Conservation (phyloP, 805 yeast species). For the Tetrapisispora fleetii region DNA sequence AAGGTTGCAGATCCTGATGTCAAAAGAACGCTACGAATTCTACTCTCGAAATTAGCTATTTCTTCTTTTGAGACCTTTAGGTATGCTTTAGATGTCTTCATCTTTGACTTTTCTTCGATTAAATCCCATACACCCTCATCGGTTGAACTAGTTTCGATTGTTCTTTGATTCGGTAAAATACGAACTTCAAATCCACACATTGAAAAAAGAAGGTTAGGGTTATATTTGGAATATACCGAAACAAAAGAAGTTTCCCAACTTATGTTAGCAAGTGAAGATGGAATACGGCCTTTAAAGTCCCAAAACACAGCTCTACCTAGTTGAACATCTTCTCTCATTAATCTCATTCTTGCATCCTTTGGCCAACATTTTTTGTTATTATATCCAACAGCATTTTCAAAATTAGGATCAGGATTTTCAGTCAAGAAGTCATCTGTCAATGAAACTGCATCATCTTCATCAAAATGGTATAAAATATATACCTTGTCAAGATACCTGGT, state of each 20-base stretch:
- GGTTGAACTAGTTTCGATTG: slow-evolving; percentile 41
- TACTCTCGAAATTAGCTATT: slow-evolving; percentile 67
- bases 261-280: slow-evolving; percentile 59
- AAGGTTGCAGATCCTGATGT: slow-evolving; percentile 93
- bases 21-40: slow-evolving; percentile 85
- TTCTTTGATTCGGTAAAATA: slow-evolving; percentile 64
- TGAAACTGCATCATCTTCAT: slow-evolving; percentile 62
- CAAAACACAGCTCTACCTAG: slow-evolving; percentile 87
- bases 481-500: slow-evolving; percentile 76
- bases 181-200: slow-evolving; percentile 96
- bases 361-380: slow-evolving; percentile 94
- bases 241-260: slow-evolving; percentile 76
- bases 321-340: slow-evolving; percentile 84
- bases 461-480: slow-evolving; percentile 68
- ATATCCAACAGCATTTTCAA: slow-evolving; percentile 76
- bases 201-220: slow-evolving; percentile 77
- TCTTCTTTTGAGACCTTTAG: slow-evolving; percentile 76
- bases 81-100: slow-evolving; percentile 80
- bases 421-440: slow-evolving; percentile 64
- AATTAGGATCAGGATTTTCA: slow-evolving; percentile 89
- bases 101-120: slow-evolving; percentile 57
- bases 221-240: slow-evolving; percentile 83
- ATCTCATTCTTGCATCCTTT: slow-evolving; percentile 77
- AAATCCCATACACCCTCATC: slow-evolving; percentile 92
- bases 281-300: slow-evolving; percentile 77